phyloP scores from a whole-genome alignment of 805 yeast genomes.

The Komagataella kurtzmanii region DNA sequence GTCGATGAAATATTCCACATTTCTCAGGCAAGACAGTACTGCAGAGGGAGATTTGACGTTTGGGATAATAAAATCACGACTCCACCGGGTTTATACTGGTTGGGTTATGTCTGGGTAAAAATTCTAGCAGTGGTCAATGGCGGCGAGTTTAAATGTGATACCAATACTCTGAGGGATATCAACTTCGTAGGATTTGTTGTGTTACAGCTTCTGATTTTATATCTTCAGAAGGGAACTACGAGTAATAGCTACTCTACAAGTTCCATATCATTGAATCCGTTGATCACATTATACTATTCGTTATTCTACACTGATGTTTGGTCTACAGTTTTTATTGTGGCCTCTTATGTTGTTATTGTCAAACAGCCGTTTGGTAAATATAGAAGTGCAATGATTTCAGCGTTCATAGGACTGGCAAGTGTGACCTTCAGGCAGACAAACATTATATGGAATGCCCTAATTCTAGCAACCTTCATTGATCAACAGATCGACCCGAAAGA shows the following conservation, averaged over 20 bases:
- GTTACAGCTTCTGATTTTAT: constrained; percentile 14
- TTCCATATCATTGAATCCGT: constrained; percentile 44
- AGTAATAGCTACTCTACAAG: constrained; percentile 9
- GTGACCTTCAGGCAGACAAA: constrained; percentile 83
- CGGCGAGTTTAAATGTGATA: constrained; percentile 14
- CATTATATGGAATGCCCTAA: constrained; percentile 69
- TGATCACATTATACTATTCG: constrained; percentile 58
- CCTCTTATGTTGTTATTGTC: constrained; percentile 35
- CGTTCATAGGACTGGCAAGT: constrained; percentile 45
- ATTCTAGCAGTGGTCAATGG: constrained; percentile 24
- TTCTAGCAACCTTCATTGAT: constrained; percentile 42
- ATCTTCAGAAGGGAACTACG: constrained; percentile 4
- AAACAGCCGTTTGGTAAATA: constrained; percentile 9
- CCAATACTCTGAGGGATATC: constrained; percentile 33
- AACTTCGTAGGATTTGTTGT: constrained; percentile 49
- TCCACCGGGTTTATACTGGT: constrained; percentile 79
- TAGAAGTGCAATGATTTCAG: constrained; percentile 23
- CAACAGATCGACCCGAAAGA: constrained; percentile 23
- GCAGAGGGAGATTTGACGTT: constrained; percentile 39
- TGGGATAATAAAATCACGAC: constrained; percentile 94
- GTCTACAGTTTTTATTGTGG: constrained; percentile 62
- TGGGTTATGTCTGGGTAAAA: constrained; percentile 26
- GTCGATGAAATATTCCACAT: constrained; percentile 78
- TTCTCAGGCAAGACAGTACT: constrained; percentile 61
- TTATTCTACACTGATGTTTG: constrained; percentile 90